A percentile compares a stretch with the other conserved stretches of the same genome.
Conservation (phyloP, 345 rosid genomes). For the Gossypium sturtianum region DNA sequence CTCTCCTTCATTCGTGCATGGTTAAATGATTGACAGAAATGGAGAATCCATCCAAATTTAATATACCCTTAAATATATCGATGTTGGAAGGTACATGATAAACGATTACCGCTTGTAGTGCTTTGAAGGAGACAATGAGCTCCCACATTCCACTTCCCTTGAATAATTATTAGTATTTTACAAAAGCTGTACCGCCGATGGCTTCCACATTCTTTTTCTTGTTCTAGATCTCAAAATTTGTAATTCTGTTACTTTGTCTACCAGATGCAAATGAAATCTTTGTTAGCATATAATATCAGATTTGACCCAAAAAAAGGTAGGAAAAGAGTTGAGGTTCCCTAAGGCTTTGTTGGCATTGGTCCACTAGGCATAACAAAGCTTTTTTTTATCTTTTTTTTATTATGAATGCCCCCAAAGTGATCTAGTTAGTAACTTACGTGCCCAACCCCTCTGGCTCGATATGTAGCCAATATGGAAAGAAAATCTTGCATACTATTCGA, state of each 20-base stretch:
- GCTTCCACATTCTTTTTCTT: background rate
- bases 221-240: background rate
- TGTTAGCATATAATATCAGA: background rate
- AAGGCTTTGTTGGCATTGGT: background rate
- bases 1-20: background rate
- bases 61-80: background rate
- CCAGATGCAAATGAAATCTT: background rate
- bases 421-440: background rate
- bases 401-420: background rate
- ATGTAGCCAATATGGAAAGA: background rate
- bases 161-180: background rate
- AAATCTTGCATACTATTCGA: background rate
- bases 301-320: background rate
- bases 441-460: background rate
- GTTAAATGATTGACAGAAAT: background rate
- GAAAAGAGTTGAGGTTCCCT: background rate
- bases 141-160: background rate
- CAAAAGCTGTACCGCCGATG: background rate
- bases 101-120: background rate
- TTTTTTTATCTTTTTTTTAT: background rate
- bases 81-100: background rate
- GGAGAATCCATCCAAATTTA: background rate
- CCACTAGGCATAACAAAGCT: background rate
- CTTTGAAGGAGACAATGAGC: background rate
- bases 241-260: constrained; percentile 3